Conservation (phyloP, 257 asterid species). For the Solanum gracilifrons region DNA sequence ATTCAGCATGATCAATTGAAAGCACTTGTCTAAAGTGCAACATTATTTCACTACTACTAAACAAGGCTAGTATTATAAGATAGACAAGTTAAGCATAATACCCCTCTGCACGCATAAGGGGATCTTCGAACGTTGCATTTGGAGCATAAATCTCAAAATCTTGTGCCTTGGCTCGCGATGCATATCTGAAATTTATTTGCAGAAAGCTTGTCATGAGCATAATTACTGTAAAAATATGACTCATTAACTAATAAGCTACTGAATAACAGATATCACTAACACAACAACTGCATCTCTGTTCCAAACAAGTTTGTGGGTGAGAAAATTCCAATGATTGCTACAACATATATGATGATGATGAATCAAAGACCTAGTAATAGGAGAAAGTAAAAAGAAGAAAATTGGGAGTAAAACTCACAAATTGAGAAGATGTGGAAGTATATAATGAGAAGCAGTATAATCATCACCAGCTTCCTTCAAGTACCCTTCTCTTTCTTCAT, state of each 20-base stretch:
- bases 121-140: constrained; percentile 82
- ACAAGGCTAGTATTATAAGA: background rate
- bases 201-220: background rate
- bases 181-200: constrained; percentile 45
- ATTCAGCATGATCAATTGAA: background rate
- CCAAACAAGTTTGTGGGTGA: background rate
- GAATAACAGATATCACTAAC: background rate
- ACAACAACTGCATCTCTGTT: background rate
- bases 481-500: constrained; percentile 25
- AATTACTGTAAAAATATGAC: background rate
- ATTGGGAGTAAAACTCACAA: constrained; percentile 15
- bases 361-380: background rate
- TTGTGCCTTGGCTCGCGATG: constrained; percentile 46
- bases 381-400: background rate
- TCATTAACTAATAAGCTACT: background rate
- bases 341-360: background rate
- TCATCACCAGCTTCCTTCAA: constrained; percentile 25
- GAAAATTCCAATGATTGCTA: background rate
- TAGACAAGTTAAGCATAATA: constrained; percentile 19
- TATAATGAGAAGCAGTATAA: constrained; percentile 15
- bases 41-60: background rate
- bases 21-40: background rate
- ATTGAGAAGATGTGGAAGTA: constrained; percentile 71
- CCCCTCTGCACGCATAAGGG: constrained; percentile 86
- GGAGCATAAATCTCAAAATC: constrained; percentile 80